A percentile compares a stretch with the other conserved stretches of the same genome.
These are phyloP conservation scores for Pontederia crassipes DNA, from an alignment of 176 grass and related monocot genomes.

Conservation along the genomic window DNA sequence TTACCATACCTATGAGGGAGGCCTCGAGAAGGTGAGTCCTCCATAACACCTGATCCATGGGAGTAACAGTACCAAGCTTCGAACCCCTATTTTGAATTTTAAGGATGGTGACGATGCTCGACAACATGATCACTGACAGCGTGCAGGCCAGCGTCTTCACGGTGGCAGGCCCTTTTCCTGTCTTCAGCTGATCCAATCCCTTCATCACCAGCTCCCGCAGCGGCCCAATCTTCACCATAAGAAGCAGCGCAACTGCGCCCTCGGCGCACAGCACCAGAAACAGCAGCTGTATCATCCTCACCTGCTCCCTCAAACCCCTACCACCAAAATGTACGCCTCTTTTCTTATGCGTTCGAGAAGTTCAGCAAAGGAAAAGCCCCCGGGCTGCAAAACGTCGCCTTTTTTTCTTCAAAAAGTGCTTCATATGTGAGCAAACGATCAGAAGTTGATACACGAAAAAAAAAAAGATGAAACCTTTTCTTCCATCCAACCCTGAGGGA, in stretches of 20 bases:
- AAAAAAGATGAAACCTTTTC: too few relatives aligned
- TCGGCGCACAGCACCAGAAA: slow-evolving; percentile 70
- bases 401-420: too few relatives aligned
- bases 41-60: slow-evolving; percentile 97
- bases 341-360: too few relatives aligned
- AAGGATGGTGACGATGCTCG: slow-evolving; percentile 57
- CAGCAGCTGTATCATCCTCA: slow-evolving; percentile 58
- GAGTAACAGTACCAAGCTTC: slow-evolving; percentile 63
- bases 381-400: too few relatives aligned
- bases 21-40: slow-evolving; percentile 80
- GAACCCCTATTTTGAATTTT: slow-evolving; percentile 64
- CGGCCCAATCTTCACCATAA: slow-evolving; percentile 81
- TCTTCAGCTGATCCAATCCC: slow-evolving; percentile 55
- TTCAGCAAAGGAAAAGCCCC: too few relatives aligned
- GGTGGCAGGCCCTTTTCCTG: slow-evolving; percentile 62
- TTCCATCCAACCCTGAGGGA: too few relatives aligned
- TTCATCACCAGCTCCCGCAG: slow-evolving; percentile 73
- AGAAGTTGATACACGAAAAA: too few relatives aligned
- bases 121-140: slow-evolving; percentile 56
- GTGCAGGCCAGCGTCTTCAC: slow-evolving; percentile 88
- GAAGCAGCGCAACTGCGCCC: slow-evolving; percentile 61
- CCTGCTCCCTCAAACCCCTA: too few relatives aligned
- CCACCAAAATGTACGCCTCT: too few relatives aligned
- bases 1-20: slow-evolving; percentile 58
- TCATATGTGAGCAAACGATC: too few relatives aligned